Evolutionary conservation across 306 rosid genomes (phyloP), one percentile per base, ranked within the genome.

Genomic region (Luffa acutangula): DNA sequence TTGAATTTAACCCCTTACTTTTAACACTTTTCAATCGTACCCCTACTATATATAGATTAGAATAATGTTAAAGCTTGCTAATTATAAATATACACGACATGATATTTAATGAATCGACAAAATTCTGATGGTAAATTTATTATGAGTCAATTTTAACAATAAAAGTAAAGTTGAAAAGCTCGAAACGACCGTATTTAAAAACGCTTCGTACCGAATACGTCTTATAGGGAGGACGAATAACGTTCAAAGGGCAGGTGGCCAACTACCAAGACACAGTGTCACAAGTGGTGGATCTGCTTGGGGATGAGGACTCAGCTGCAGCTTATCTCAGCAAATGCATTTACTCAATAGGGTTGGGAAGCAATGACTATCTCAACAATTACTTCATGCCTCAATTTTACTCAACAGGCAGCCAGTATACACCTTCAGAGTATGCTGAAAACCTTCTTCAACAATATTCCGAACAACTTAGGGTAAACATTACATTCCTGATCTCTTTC

Each of bases 291-390:
- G 83, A 89, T 58, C 1, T 91, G 37, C 79, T 91, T 0, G 98
- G 97, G 76, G 84, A 81, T 48, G 93, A 87, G 78, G 79, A 88
- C 65, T 18, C 81, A 54, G 86, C 97, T 3, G 89, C 97, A 36
- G 72, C 80, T 75, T 88, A 95, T 81, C 76, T 95, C 3, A 82
- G 90, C 77, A 91, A 75, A 84, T 95, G 99, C 87, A 91, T 95
- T 39, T 93, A 87, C 82, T 90, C 99, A 63, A 80, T 95, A 37
- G 97, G 97, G 54, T 37, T 95, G 81, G 99, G 99, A 51, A 95
- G 97, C 88, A 95, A 95, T 51, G 99, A 95, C 83, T 95, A 95
- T 82, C 96, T 95, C 5, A 95, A 95, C 92, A 95, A 95, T 87
- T 93, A 95, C 80, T 95, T 95, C 90, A 90, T 93, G 97, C 99